Conservation (phyloP, 352 stramenopile genomes). For the Aphanomyces invadans region DNA sequence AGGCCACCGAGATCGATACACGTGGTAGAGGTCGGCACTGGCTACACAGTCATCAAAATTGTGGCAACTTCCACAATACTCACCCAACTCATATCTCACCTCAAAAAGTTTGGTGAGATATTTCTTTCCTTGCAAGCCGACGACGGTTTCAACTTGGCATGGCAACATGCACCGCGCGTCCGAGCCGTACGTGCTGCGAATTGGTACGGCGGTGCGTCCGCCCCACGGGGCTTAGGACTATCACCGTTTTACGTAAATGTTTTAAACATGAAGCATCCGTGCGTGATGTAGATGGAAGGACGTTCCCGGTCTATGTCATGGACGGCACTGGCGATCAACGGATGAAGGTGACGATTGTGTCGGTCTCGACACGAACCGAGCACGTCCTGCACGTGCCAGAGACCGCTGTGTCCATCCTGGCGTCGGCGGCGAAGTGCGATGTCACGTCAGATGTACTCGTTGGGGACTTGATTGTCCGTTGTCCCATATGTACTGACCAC, state of each 20-base stretch:
- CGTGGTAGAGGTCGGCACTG: no score
- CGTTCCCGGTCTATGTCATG: conserved; percentile 3
- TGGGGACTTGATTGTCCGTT: no score
- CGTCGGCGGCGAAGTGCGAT: conserved; percentile 4
- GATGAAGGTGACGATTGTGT: conserved; percentile 2
- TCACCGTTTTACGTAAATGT: no score
- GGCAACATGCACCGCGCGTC: no score
- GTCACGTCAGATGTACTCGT: neutral
- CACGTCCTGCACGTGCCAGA: neutral
- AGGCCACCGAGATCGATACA: no score
- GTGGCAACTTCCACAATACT: no score
- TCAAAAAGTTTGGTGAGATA: neutral
- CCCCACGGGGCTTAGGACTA: no score
- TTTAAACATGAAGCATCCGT: no score
- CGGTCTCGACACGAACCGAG: neutral
- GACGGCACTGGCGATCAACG: neutral
- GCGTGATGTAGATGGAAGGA: neutral
- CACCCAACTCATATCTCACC: no score
- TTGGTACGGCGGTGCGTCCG: neutral
- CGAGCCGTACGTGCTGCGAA: neutral
- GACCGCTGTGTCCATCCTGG: neutral
- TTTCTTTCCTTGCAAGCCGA: no score
- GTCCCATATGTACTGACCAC: neutral
- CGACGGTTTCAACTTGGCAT: neutral
- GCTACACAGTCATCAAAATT: no score